Conservation (phyloP, 805 yeast genomes). For the Candida nonsorbophila region DNA sequence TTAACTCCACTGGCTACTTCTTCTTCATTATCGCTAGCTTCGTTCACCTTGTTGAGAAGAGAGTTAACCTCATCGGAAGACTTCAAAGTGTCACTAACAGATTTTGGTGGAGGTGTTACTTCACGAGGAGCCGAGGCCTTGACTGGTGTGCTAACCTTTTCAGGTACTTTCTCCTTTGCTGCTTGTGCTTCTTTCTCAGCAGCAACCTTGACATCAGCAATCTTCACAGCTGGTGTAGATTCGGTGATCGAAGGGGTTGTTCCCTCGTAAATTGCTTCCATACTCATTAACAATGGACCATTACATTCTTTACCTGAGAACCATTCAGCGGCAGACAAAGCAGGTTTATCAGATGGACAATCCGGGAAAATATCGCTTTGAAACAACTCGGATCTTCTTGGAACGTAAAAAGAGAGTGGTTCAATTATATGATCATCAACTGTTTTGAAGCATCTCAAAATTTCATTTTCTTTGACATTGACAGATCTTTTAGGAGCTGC, state of each 20-base stretch:
- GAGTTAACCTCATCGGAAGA: conserved; percentile 27
- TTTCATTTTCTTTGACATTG: conserved; percentile 77
- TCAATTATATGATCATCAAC: conserved; percentile 79
- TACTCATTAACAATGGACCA: conserved; percentile 74
- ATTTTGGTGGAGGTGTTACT: conserved; percentile 12
- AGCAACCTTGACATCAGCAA: conserved; percentile 20
- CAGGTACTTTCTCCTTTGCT: conserved; percentile 8
- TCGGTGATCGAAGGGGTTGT: conserved; percentile 45
- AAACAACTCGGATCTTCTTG: conserved; percentile 89
- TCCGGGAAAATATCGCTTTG: conserved; percentile 92
- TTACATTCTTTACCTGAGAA: conserved; percentile 69
- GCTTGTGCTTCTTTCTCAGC: conserved; percentile 7
- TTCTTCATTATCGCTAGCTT: conserved; percentile 36
- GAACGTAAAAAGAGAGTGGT: conserved; percentile 89
- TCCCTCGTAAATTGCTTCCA: conserved; percentile 81
- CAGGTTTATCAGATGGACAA: conserved; percentile 76
- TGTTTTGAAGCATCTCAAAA: conserved; percentile 79
- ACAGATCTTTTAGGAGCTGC: conserved; percentile 80
- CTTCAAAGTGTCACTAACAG: conserved; percentile 35
- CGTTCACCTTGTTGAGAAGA: conserved; percentile 33
- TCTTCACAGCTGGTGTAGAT: conserved; percentile 28
- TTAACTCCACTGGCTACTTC: conserved; percentile 16
- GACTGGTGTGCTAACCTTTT: conserved; percentile 8
- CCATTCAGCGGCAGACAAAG: conserved; percentile 77
- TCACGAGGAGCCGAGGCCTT: conserved; percentile 5